Evolutionary conservation across 148 eudicot species (phyloP).

Genomic region (Hydrangea macrophylla): DNA sequence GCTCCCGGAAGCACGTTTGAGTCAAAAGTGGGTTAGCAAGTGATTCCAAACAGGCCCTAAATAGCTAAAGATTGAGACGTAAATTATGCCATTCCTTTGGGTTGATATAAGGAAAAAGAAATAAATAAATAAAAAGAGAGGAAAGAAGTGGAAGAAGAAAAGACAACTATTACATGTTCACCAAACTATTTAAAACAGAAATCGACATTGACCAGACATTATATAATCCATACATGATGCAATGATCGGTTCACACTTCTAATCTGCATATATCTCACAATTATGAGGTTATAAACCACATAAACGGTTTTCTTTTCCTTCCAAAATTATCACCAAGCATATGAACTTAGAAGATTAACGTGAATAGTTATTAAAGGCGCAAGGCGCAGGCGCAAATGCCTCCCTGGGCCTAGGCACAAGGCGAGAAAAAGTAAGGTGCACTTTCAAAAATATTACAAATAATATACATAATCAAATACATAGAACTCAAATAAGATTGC

Average conservation of each 20-base stretch:
- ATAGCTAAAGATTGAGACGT: neutral
- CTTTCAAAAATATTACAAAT: too few relatives aligned
- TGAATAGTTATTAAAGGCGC: neutral
- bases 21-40: too few relatives aligned
- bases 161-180: neutral
- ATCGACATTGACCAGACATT: neutral
- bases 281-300: neutral
- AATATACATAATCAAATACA: too few relatives aligned
- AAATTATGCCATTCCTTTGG: neutral
- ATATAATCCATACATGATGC: neutral
- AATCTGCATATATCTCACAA: slow-evolving; percentile 1
- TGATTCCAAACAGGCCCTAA: too few relatives aligned
- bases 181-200: neutral
- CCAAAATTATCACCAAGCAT: too few relatives aligned
- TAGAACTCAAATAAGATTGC: too few relatives aligned
- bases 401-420: too few relatives aligned
- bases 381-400: neutral
- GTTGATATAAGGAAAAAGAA: neutral
- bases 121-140: neutral
- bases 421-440: too few relatives aligned
- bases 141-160: neutral
- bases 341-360: neutral
- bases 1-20: too few relatives aligned
- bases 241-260: neutral
- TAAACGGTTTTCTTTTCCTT: too few relatives aligned